A percentile compares a stretch with the other conserved stretches of the same genome.
phyloP scores from a whole-genome alignment of 192 early-diverging fungal genomes.

The Coemansia sp. region DNA sequence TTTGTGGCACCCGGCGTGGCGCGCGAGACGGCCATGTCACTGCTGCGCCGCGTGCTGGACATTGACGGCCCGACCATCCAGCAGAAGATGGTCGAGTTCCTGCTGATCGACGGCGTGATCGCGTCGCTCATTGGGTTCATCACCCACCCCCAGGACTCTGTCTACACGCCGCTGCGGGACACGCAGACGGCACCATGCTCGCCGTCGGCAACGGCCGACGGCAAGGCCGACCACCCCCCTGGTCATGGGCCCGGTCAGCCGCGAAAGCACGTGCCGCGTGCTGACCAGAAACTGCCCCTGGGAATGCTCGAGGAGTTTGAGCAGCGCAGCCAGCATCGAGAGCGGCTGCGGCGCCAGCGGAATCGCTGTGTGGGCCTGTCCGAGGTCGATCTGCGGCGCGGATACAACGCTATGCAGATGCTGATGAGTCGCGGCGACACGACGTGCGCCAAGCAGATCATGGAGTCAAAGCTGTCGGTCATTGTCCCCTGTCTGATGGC shows the following conservation, averaged over 20 bases:
- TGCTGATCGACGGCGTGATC: slow-evolving; percentile 48
- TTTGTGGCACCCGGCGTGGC: slow-evolving; percentile 48
- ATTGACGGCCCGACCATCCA: slow-evolving; percentile 47
- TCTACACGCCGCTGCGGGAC: slow-evolving; percentile 24
- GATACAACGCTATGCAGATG: slow-evolving; percentile 43
- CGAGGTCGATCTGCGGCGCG: slow-evolving; percentile 37
- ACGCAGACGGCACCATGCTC: slow-evolving; percentile 35
- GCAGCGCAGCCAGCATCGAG: slow-evolving; percentile 22
- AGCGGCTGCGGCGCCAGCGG: slow-evolving; percentile 37
- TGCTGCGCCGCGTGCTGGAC: slow-evolving; percentile 44
- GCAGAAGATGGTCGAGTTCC: slow-evolving; percentile 50
- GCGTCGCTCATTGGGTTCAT: slow-evolving; percentile 46
- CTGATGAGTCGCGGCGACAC: slow-evolving; percentile 30
- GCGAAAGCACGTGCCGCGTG: background rate
- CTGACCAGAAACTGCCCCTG: slow-evolving; percentile 7
- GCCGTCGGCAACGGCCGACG: slow-evolving; percentile 8
- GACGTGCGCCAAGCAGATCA: slow-evolving; percentile 27
- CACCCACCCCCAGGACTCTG: slow-evolving; percentile 39
- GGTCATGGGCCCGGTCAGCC: background rate
- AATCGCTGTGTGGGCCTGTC: slow-evolving; percentile 25
- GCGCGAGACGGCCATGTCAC: slow-evolving; percentile 35
- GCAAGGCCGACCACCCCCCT: background rate
- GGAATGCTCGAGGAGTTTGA: slow-evolving; percentile 33
- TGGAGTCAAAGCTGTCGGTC: slow-evolving; percentile 41
- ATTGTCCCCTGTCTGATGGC: slow-evolving; percentile 46